Base-by-base conservation (phyloP, 2,329 filamentous ascomycete genomes). In the Fusarium vanettenii region DNA sequence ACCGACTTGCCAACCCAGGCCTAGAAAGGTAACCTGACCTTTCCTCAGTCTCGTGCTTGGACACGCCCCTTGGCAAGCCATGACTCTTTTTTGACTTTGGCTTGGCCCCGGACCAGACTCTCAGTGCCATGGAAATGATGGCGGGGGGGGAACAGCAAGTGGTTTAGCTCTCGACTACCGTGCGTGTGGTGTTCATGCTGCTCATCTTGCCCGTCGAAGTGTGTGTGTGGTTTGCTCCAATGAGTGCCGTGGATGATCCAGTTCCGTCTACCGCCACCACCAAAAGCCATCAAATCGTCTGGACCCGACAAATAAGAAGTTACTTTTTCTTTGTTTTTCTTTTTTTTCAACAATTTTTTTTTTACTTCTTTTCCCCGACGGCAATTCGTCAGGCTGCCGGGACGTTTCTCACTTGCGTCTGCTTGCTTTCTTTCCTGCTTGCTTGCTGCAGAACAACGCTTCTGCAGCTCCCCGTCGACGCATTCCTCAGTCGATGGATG, bases 401-500 rank as follows among this genome's bases (percentile, higher is more conserved):
- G 18, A 55, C 48, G 18, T 55, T 55, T 55, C 48, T 55, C 48
- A 55, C 48, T 7, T 29, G 48, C 27, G 18, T 55, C n/a, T 20
- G 25, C 48, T 45, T 45, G 20, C n/a, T 22, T 43, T 20, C 48
- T 29, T 18, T 48, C 18, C 25, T 55, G 48, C 48, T 55, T 55
- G 27, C 25, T 52, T 29, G 16, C 27, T 52, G 48, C 55, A 57
- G 55, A 18, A 35, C 43, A 31, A 39, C 29, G 45, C 62, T 63
- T 27, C 59, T 68, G 55, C 71, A 43, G 35, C 16, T 41, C 45
- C 14, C 66, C 60, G 37, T 55, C 59, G 76, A 67, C 76, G 75
- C 75, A 74, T 72, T 76, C 74, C 69, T 79, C 74, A 79, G 70
- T 74, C 68, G 66, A 71, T 71, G 27, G 45, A 43, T 56, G 31